Evolutionary conservation across 768 basidiomycete species (phyloP), one percentile per base, ranked within the genome.

Genomic region (Asterophora lycoperdoides): DNA sequence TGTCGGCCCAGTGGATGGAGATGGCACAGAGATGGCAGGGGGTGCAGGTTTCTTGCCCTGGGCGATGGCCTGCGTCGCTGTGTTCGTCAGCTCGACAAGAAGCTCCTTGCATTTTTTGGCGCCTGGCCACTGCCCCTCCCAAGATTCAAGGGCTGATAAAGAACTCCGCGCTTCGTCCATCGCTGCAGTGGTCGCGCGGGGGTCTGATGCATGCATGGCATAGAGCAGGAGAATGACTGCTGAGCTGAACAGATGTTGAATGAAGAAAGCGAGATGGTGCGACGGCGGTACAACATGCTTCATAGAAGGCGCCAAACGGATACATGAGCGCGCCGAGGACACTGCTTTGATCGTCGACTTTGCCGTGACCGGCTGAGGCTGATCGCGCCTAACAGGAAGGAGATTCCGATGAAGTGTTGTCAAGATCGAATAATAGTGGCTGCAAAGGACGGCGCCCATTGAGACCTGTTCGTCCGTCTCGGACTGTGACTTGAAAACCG

Each of bases 391-490:
- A 42, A 90, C 82, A 8, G 90, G 91, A 7, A 93, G 72, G 57
- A 92, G 83, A 64, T 92, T 92, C 41, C 91, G 89, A 60, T 93
- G 91, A 41, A 93, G 79, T 5, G 90, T 90, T 4, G 88, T 90
- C 58, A 91, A 70, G 36, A 93, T 77, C 13, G 89, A 91, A 65
- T 93, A 93, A 60, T 92, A 93, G 61, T 92, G 89, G 57, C 88
- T 89, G 75, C 83, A 90, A 9, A 93, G 76, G 32, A 90, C 85
- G 36, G 87, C 84, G 9, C 86, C 86, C 83, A 92, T 88, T 1
- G 86, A 84, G 19, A 86, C 86, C 64, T 92, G 87, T 61, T 88
- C 82, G 50, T 88, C 84, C 19, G 81, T 89, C 52, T 78, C 71
- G 11, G 79, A 82, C 51, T 81, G 75, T 3, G 83, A 84, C 68